Conservation (phyloP, 2,329 filamentous ascomycete species). For the Grosmannia clavigera region DNA sequence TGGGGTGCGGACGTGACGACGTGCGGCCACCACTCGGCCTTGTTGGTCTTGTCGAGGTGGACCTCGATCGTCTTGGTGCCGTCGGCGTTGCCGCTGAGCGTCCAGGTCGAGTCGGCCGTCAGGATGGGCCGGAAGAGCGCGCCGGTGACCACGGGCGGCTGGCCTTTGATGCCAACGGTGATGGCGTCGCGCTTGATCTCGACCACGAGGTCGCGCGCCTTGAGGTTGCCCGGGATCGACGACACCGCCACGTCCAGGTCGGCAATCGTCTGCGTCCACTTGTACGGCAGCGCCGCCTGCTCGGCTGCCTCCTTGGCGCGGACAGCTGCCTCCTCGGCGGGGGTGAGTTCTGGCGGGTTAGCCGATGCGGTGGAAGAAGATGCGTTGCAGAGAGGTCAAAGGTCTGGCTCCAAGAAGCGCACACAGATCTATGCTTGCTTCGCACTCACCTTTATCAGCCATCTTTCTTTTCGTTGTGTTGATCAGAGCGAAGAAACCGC, state of each 20-base stretch:
- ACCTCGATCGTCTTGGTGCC: constrained; percentile 14
- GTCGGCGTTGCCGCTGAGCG: constrained; percentile 37
- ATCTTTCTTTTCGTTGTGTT: not conserved
- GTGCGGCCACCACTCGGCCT: constrained; percentile 97
- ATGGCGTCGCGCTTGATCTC: constrained; percentile 70
- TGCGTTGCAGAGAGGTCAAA: not conserved
- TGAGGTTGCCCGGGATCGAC: constrained; percentile 67
- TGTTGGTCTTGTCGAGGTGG: constrained; percentile 46
- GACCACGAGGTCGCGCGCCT: constrained; percentile 72
- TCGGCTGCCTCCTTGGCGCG: constrained; percentile 68
- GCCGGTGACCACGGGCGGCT: constrained; percentile 78
- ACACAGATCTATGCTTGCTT: no score
- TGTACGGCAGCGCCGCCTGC: constrained; percentile 86
- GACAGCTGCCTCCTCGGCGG: constrained; percentile 45
- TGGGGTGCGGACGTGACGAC: constrained; percentile 76
- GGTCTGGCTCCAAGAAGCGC: no score
- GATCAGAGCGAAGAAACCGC: not conserved
- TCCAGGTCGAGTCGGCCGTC: constrained; percentile 90
- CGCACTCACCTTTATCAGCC: not conserved
- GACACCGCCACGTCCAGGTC: constrained; percentile 72
- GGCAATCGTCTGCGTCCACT: constrained; percentile 87
- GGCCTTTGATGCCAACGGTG: constrained; percentile 74
- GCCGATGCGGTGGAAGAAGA: not conserved
- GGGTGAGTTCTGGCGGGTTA: constrained; percentile 31
- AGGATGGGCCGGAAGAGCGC: constrained; percentile 68